A percentile compares a stretch with the other conserved stretches of the same genome.
These are phyloP conservation scores for Pilatotrama ljubarskyi DNA, from an alignment of 768 basidiomycete genomes.

Conservation along the genomic window DNA sequence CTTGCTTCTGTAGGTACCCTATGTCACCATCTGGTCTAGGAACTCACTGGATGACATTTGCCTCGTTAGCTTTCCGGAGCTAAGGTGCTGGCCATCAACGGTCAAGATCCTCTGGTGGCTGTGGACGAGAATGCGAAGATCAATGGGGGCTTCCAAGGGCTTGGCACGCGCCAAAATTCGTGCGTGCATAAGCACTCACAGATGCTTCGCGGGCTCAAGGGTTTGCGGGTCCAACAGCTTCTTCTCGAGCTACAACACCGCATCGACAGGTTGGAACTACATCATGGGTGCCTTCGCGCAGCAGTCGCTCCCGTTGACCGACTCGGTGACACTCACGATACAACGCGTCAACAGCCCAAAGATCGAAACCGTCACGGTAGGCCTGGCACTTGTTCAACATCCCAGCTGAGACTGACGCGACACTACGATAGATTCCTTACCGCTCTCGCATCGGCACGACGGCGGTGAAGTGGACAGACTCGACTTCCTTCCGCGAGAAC, in stretches of 20 bases:
- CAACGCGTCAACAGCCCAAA: conserved; percentile 40
- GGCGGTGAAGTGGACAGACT: conserved; percentile 49
- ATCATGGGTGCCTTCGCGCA: conserved; percentile 51
- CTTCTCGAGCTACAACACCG: conserved; percentile 37
- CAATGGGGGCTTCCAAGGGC: conserved; percentile 53
- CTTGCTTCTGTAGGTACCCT: conserved; percentile 41
- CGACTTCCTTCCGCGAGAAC: conserved; percentile 47
- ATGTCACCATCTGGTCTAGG: not conserved
- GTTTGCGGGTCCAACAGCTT: conserved; percentile 25
- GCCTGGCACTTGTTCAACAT: conserved; percentile 11
- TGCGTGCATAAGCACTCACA: conserved; percentile 21
- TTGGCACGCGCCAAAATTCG: conserved; percentile 42
- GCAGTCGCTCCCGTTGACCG: conserved; percentile 50
- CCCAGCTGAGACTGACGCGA: conserved; percentile 28
- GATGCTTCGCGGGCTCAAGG: no score
- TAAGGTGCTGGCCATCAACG: conserved; percentile 54
- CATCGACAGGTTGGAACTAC: conserved; percentile 31
- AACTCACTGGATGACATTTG: not conserved
- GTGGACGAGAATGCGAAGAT: conserved; percentile 53
- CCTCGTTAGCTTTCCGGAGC: conserved; percentile 43
- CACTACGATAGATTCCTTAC: conserved; percentile 50
- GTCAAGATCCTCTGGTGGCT: conserved; percentile 48
- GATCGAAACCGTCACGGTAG: conserved; percentile 48
- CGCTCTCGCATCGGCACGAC: conserved; percentile 51
- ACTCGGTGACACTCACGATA: conserved; percentile 49